A percentile compares a stretch with the other conserved stretches of the same genome.
These are phyloP conservation scores for Triangularia setosa DNA, from an alignment of 2,329 filamentous ascomycete genomes.

Conservation along the genomic window DNA sequence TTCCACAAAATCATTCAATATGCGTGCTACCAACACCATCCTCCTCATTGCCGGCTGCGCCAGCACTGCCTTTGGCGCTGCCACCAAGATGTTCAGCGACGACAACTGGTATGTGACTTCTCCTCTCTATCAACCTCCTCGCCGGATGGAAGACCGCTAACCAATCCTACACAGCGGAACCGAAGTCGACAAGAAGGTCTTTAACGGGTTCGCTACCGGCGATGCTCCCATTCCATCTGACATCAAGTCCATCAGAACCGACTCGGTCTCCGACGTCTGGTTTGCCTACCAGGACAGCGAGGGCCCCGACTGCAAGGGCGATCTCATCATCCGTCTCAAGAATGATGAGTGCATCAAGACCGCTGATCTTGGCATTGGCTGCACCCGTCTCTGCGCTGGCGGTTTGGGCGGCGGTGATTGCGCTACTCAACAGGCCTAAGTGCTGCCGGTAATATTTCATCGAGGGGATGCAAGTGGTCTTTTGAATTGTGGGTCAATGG, in stretches of 20 bases:
- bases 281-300: slow-evolving; percentile 11
- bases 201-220: slow-evolving; percentile 8
- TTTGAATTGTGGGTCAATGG: neutral
- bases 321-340: neutral
- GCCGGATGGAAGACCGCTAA: neutral
- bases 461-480: too few species aligned
- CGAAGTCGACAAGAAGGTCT: slow-evolving; percentile 13
- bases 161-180: neutral
- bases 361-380: slow-evolving; percentile 11
- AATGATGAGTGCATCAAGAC: slow-evolving; percentile 9
- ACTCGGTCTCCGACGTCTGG: slow-evolving; percentile 19
- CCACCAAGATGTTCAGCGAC: slow-evolving; percentile 15
- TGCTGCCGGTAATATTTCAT: neutral
- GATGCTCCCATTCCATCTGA: slow-evolving; percentile 33
- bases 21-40: slow-evolving; percentile 17
- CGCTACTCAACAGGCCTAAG: neutral
- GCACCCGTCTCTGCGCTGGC: slow-evolving; percentile 6
- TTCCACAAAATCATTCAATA: slow-evolving; percentile 11
- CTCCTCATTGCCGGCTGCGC: slow-evolving; percentile 16
- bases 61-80: slow-evolving; percentile 18
- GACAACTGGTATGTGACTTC: slow-evolving; percentile 13
- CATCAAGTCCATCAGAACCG: slow-evolving; percentile 46
- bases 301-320: slow-evolving; percentile 10
- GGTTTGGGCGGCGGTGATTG: slow-evolving; percentile 5
- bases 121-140: neutral